phyloP scores from a whole-genome alignment of 179 eudicot genomes.

The Actinidia arguta region DNA sequence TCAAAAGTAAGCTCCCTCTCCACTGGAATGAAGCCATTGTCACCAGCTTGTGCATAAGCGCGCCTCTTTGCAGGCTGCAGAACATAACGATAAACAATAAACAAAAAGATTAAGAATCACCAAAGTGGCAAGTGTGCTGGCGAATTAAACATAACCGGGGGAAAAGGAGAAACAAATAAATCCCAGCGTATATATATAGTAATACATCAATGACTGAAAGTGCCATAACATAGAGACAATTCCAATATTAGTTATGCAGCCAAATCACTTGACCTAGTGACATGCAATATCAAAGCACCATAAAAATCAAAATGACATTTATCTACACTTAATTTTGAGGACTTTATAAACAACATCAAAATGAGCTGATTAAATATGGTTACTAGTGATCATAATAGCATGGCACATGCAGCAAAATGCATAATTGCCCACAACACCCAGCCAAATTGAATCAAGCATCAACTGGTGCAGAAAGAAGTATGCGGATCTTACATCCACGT shows the following conservation, averaged over 20 bases:
- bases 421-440: constrained; percentile 5
- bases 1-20: constrained; percentile 97
- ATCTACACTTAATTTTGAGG: neutral
- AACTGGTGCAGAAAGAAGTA: neutral
- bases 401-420: neutral
- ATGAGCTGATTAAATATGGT: neutral
- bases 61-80: constrained; percentile 89
- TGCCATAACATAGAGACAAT: neutral
- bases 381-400: neutral
- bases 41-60: constrained; percentile 80
- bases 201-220: neutral
- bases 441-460: neutral
- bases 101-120: neutral
- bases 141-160: neutral
- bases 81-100: constrained; percentile 14
- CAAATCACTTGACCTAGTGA: neutral
- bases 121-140: neutral
- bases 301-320: neutral
- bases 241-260: neutral
- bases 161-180: neutral
- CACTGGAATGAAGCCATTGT: constrained; percentile 77
- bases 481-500: constrained; percentile 71
- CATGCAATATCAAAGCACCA: neutral
- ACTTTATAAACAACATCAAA: neutral
- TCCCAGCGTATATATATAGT: neutral